phyloP scores from a whole-genome alignment of 139 green algal genomes.

The Picochlorum sp. region DNA sequence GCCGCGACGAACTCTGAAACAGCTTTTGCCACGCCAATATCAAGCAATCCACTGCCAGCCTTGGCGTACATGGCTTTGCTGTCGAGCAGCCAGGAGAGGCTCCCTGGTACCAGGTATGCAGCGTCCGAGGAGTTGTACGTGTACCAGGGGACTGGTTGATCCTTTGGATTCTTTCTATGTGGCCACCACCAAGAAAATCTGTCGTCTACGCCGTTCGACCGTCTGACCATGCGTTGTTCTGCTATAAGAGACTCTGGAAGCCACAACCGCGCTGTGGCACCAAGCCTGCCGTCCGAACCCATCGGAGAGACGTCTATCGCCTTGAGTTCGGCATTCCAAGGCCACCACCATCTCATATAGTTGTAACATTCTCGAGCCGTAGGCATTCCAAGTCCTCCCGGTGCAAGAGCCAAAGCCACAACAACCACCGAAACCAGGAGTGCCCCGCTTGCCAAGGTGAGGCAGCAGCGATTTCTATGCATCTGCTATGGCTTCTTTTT shows the following conservation, averaged over 20 bases:
- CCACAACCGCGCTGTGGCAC: background rate
- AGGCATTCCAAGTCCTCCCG: too few species aligned
- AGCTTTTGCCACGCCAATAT: slow-evolving; percentile 33
- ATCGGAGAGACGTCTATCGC: background rate
- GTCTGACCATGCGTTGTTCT: too few species aligned
- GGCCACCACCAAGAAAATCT: too few species aligned
- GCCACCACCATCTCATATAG: background rate
- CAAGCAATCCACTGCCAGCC: slow-evolving; percentile 18
- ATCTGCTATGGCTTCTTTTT: too few species aligned
- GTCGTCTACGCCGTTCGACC: too few species aligned
- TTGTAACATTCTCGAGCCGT: background rate
- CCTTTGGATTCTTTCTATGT: background rate
- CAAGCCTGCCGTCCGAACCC: background rate
- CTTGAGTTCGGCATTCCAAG: background rate
- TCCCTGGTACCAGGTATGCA: slow-evolving; percentile 20
- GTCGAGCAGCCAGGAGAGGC: slow-evolving; percentile 25
- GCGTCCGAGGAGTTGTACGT: slow-evolving; percentile 19
- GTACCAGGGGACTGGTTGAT: slow-evolving; percentile 3
- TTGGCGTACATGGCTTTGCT: slow-evolving; percentile 11
- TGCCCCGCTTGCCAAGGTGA: too few species aligned
- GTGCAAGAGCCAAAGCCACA: too few species aligned
- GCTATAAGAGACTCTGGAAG: background rate
- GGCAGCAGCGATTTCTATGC: too few species aligned
- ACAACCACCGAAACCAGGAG: too few species aligned
- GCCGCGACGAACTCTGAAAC: slow-evolving; percentile 44